Evolutionary conservation across 805 yeast species (phyloP).

Genomic region (Pichia phayaonensis): DNA sequence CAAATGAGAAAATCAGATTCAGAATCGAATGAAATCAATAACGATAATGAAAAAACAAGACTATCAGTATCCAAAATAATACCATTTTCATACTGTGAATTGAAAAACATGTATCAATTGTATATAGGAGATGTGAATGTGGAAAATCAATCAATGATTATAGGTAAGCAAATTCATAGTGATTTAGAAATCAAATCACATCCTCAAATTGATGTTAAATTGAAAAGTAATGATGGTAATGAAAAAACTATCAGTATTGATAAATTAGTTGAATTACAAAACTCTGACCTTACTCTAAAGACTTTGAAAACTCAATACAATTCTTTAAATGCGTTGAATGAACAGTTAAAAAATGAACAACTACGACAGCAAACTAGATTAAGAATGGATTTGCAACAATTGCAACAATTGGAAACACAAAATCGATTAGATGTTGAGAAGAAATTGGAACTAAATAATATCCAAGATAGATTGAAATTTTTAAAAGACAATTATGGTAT

Average conservation of each 20-base stretch:
- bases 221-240: constrained; percentile 4
- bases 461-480: background rate
- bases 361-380: background rate
- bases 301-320: background rate
- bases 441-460: background rate
- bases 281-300: background rate
- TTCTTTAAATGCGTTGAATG: background rate
- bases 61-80: constrained; percentile 55
- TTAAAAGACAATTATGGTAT: background rate
- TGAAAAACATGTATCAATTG: constrained; percentile 44
- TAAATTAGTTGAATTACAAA: background rate
- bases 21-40: background rate
- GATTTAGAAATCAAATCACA: constrained; percentile 42
- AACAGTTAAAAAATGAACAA: background rate
- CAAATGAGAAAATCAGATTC: background rate
- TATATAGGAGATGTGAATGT: constrained; percentile 31
- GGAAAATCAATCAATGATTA: constrained; percentile 33
- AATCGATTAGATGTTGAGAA: background rate
- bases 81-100: constrained; percentile 63
- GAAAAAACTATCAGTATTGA: background rate
- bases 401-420: background rate
- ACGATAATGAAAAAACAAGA: constrained; percentile 20
- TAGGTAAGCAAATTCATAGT: constrained; percentile 43
- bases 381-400: background rate
- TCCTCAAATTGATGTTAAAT: constrained; percentile 19